Evolutionary conservation across 805 yeast genomes (phyloP).

Genomic region (Ogataea trehalophila): DNA sequence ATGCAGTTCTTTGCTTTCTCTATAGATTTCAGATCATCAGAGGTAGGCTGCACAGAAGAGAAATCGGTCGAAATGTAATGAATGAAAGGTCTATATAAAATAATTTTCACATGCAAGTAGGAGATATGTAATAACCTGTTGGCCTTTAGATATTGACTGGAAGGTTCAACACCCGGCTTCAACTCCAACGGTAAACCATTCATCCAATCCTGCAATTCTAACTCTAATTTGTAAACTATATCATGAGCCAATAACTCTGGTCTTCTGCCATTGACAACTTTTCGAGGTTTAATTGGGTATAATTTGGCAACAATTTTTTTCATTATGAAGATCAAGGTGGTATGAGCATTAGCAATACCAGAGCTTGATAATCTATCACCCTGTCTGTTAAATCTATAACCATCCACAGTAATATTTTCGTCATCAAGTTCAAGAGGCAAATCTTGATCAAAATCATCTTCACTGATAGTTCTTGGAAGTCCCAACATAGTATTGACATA

Average conservation of each 20-base stretch:
- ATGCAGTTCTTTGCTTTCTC: slow-evolving; percentile 80
- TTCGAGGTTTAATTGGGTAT: slow-evolving; percentile 61
- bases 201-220: slow-evolving; percentile 68
- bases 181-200: slow-evolving; percentile 64
- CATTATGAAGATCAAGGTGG: slow-evolving; percentile 65
- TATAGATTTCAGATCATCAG: slow-evolving; percentile 54
- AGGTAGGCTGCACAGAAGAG: slow-evolving; percentile 16
- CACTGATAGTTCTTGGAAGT: slow-evolving; percentile 69
- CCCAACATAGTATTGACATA: slow-evolving; percentile 86
- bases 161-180: slow-evolving; percentile 66
- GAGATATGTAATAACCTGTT: slow-evolving; percentile 69
- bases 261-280: slow-evolving; percentile 23
- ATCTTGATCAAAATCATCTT: slow-evolving; percentile 83
- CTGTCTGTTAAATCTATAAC: slow-evolving; percentile 38
- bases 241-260: slow-evolving; percentile 31
- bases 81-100: slow-evolving; percentile 82
- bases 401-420: slow-evolving; percentile 71
- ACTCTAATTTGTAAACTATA: slow-evolving; percentile 57
- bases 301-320: slow-evolving; percentile 66
- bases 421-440: slow-evolving; percentile 83
- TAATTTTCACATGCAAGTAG: slow-evolving; percentile 71
- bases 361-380: slow-evolving; percentile 60
- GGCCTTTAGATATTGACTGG: slow-evolving; percentile 62
- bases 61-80: slow-evolving; percentile 68
- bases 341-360: slow-evolving; percentile 82